Base-by-base conservation (phyloP, 108 stramenopile genomes). In the Epipyxis sp. region DNA sequence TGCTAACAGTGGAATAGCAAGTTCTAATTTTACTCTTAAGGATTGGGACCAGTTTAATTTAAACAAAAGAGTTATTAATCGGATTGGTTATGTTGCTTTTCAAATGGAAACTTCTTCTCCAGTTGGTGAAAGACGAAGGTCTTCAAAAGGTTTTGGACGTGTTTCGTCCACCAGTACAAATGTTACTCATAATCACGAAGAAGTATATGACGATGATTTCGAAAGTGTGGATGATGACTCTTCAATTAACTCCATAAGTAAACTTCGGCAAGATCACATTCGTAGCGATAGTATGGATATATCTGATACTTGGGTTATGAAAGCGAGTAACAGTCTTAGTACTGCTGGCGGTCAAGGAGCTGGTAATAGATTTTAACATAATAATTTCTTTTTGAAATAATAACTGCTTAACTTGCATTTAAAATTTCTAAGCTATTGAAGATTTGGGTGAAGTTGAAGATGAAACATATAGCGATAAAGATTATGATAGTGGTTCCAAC, bases 181-280 rank as follows among this genome's bases (percentile, higher is more conserved):
- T 6, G 3, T 10, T 3, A 65, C 6, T 3, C 61, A 37, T 65
- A 37, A 6, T 29, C 30, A 29, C 30, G 61, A 65, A 10, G 13
- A 65, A 37, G 30, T 32, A 37, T 65, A 65, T 32, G 61, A 65
- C 30, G 61, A 65, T 10, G 61, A 65, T 32, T 65, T 65, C 61
- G 61, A 65, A 37, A 32, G 34, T 16, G 3, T 65, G 30, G 34
- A 35, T 37, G 61, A 65, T 6, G 61, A 65, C 30, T 16, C 20
- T 3, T 29, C 20, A 6, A 37, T 6, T 32, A 50, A 50, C 6
- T 20, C n/a, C n/a, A n/a, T 50, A 50, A 50, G 20, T 13, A 50
- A 20, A 6, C 46, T 50, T 50, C 46, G 20, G 20, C 13, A 50
- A 13, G 20, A 13, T 6, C 6, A 50, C 46, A 50, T 13, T 13